Base-by-base conservation (phyloP, 371 early-diverging fungal genomes). In the Lichtheimia hyalospora region DNA sequence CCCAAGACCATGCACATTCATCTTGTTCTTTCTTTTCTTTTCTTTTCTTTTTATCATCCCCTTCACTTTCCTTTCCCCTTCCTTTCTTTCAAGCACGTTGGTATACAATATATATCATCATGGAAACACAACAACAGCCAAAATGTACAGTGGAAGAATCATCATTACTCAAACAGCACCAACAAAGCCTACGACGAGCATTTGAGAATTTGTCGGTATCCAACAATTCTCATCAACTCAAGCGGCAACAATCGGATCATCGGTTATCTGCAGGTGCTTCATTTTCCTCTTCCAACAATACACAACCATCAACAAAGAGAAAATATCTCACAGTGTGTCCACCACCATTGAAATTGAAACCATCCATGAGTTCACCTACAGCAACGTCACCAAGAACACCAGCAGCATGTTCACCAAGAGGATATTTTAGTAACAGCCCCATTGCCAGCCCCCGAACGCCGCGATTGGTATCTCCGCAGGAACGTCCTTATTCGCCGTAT, bases 241-340 rank as follows among this genome's bases (percentile, higher is more conserved):
- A 44, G 44, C 56, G 56, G 20, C 56, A 55, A 27, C 39, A 41
- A 43, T 55, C 56, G 6, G 56, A 43, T 55, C 41, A 40, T 25
- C 16, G 42, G 25, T 10, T 53, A 53, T n/a, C 53, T n/a, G 40
- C 28, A 16, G 28, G 40, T 16, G 16, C 52, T 14, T 13, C 52
- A 12, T 51, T 28, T 8, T 51, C 28, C 16, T 15, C 52, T 51
- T 25, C 34, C 49, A 49, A 21, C 49, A 18, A 20, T 20, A 14
- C 7, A 14, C n/a, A 15, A 3, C 40, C 40, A 14, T 21, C 14
- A 15, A 20, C 39, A 42, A 23, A 49, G 42, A 41, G 52, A 13
- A 41, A 51, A 27, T 58, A 58, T n/a, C 39, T 58, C 51, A 58
- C 59, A 34, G 59, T 58, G n/a, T 41, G 50, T 18, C 28, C 59